Percentiles rank a stretch among this genome's conserved stretches.
Evolutionary conservation across 352 stramenopile species (phyloP).

Genomic region (Blastocystis sp.): DNA sequence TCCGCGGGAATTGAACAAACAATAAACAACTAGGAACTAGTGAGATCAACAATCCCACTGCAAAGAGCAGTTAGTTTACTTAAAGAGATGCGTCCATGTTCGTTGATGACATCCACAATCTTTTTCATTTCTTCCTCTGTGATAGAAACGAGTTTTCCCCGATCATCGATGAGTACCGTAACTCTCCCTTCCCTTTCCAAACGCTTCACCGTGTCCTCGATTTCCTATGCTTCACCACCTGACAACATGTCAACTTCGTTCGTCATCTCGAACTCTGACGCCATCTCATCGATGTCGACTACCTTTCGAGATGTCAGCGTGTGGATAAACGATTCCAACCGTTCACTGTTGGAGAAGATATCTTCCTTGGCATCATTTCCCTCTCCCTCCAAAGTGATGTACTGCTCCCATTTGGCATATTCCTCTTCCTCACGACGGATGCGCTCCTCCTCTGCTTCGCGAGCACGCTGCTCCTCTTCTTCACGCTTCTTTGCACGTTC

Average conservation of each 20-base stretch:
- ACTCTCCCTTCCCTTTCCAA: background rate
- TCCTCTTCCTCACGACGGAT: slow-evolving; percentile 32
- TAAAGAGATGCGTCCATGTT: slow-evolving; percentile 3
- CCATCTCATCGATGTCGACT: background rate
- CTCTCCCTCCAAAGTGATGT: slow-evolving; percentile 17
- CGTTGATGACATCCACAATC: background rate
- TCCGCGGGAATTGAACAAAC: background rate
- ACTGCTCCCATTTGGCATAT: slow-evolving; percentile 43
- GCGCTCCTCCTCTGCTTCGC: slow-evolving; percentile 11
- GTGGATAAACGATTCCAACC: background rate
- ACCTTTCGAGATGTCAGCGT: background rate
- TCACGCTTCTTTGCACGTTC: background rate
- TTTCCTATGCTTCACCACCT: background rate
- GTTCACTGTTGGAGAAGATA: background rate
- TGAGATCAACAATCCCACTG: background rate
- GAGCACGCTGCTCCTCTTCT: slow-evolving; percentile 4
- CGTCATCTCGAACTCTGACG: background rate
- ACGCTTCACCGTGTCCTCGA: background rate
- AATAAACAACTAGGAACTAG: background rate
- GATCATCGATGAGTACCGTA: slow-evolving; percentile 12
- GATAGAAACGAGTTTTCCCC: background rate
- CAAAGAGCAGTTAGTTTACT: background rate
- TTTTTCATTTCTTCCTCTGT: slow-evolving; percentile 1
- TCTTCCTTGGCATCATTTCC: slow-evolving; percentile 17
- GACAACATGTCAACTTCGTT: background rate